These are phyloP conservation scores for Streptanthus diversifolius DNA, from an alignment of 345 rosid genomes.

Conservation along the genomic window DNA sequence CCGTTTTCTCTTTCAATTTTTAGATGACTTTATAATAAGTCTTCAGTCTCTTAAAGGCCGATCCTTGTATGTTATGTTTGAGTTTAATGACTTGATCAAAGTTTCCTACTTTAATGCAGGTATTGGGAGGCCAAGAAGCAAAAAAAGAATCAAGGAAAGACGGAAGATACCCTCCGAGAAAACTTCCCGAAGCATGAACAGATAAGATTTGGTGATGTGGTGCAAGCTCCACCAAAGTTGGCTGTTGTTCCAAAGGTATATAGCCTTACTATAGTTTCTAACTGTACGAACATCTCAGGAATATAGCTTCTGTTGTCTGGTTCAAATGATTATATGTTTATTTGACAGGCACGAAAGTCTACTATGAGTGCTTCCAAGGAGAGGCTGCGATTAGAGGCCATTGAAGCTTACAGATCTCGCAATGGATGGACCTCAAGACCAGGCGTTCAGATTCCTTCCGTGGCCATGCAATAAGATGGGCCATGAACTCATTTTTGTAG, in stretches of 20 bases:
- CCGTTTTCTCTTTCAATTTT: not conserved
- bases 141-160: slow-evolving; percentile 47
- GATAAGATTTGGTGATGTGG: slow-evolving; percentile 81
- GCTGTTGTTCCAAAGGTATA: slow-evolving; percentile 58
- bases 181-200: slow-evolving; percentile 69
- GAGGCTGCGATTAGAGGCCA: slow-evolving; percentile 68
- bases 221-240: slow-evolving; percentile 80
- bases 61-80: not conserved
- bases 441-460: slow-evolving; percentile 51
- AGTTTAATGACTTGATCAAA: not conserved
- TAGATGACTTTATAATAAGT: not conserved
- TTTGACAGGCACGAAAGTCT: slow-evolving; percentile 49
- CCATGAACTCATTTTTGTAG: slow-evolving; percentile 18
- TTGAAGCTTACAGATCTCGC: slow-evolving; percentile 70
- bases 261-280: not conserved
- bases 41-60: not conserved
- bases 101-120: slow-evolving; percentile 33
- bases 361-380: slow-evolving; percentile 55
- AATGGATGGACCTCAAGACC: slow-evolving; percentile 76
- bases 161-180: slow-evolving; percentile 36
- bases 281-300: not conserved
- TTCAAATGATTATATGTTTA: slow-evolving; percentile 9
- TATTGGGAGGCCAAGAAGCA: slow-evolving; percentile 71
- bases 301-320: not conserved
- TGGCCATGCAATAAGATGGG: slow-evolving; percentile 14